A percentile compares a stretch with the other conserved stretches of the same genome.
phyloP scores from a whole-genome alignment of 1,139 yeast species.

The Yamadazyma friedrichii region DNA sequence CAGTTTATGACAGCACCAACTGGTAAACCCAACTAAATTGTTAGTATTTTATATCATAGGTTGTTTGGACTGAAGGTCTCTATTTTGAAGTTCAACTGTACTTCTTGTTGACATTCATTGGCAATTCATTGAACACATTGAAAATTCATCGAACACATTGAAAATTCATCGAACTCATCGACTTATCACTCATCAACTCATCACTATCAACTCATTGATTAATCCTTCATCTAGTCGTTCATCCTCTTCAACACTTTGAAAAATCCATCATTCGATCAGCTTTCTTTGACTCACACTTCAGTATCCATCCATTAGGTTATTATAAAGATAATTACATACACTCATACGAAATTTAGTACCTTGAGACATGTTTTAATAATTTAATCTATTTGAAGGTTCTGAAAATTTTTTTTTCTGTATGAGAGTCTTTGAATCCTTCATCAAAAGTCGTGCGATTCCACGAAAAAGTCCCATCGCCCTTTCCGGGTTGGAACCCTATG shows the following conservation, averaged over 20 bases:
- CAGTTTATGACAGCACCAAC: conserved; percentile 99
- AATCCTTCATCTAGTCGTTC: too few relatives aligned
- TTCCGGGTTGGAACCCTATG: conserved; percentile 1
- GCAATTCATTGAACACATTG: too few relatives aligned
- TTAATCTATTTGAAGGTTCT: conserved; percentile 2
- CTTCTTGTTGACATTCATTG: background rate
- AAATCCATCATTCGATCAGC: background rate
- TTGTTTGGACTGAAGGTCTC: background rate
- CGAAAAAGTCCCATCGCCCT: background rate
- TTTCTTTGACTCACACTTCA: background rate
- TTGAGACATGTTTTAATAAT: conserved; percentile 51
- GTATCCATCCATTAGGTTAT: background rate
- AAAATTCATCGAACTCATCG: too few relatives aligned
- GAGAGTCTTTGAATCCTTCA: conserved; percentile 1
- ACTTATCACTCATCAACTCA: too few relatives aligned
- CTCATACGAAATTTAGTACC: conserved; percentile 99
- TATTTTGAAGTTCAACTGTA: background rate
- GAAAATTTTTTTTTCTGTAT: conserved; percentile 4
- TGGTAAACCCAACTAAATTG: conserved; percentile 85
- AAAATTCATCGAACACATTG: too few relatives aligned
- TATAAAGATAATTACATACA: conserved; percentile 53
- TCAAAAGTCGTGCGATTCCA: conserved; percentile 5
- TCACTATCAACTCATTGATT: too few relatives aligned
- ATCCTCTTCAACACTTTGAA: background rate
- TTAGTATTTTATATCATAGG: conserved; percentile 17